Conservation (phyloP, 1,284 basidiomycete genomes). For the Irpex sp. region DNA sequence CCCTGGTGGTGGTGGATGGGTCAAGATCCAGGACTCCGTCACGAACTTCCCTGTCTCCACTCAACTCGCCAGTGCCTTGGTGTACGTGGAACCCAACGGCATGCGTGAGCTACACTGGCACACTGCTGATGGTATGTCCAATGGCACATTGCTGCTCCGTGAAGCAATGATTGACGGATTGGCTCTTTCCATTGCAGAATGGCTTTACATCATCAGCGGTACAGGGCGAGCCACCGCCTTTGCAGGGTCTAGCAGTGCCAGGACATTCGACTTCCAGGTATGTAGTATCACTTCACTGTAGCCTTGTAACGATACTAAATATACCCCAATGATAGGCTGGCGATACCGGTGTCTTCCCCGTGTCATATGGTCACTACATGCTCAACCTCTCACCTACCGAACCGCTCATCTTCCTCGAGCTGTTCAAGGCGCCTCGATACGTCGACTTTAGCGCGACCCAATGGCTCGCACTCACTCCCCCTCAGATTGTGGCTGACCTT, state of each 20-base stretch:
- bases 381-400: constrained; percentile 27
- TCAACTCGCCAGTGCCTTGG: constrained; percentile 22
- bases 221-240: constrained; percentile 25
- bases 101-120: constrained; percentile 28
- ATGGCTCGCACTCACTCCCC: constrained; percentile 31
- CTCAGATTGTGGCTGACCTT: constrained; percentile 31
- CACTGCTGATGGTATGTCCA: constrained; percentile 18
- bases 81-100: constrained; percentile 26
- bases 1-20: constrained; percentile 24
- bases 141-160: neutral
- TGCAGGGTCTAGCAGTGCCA: constrained; percentile 20
- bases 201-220: constrained; percentile 27
- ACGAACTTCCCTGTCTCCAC: constrained; percentile 26
- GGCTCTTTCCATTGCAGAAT: constrained; percentile 15
- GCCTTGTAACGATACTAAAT: neutral
- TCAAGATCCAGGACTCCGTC: constrained; percentile 25
- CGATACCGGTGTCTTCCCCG: constrained; percentile 26
- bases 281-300: neutral
- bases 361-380: constrained; percentile 26
- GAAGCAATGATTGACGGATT: neutral
- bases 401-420: constrained; percentile 25
- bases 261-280: constrained; percentile 27
- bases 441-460: constrained; percentile 27
- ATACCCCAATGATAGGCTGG: constrained; percentile 14
- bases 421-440: constrained; percentile 25